A percentile compares a stretch with the other conserved stretches of the same genome.
Evolutionary conservation across 108 stramenopile species (phyloP).

Genomic region (Heterococcus sp.): DNA sequence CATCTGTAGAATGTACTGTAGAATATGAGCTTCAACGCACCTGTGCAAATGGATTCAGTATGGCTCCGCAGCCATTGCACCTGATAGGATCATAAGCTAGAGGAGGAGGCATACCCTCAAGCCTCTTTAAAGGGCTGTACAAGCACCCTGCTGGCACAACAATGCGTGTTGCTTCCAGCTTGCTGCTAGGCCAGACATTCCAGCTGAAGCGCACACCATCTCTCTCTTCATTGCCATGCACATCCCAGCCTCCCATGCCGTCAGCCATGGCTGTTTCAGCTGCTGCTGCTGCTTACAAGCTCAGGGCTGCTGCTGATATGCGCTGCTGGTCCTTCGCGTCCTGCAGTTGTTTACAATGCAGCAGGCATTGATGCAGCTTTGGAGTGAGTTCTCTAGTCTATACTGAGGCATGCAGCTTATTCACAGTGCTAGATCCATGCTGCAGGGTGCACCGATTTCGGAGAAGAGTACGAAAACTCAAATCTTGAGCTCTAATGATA

Average conservation of each 20-base stretch:
- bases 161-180: constrained; percentile 90
- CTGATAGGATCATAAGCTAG: constrained; percentile 96
- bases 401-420: too few relatives aligned
- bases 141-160: constrained; percentile 94
- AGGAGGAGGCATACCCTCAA: constrained; percentile 72
- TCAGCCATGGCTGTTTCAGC: not conserved
- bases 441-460: too few relatives aligned
- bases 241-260: constrained; percentile 34
- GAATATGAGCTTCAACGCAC: constrained; percentile 11
- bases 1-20: too few relatives aligned
- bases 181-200: constrained; percentile 89
- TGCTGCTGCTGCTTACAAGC: not conserved
- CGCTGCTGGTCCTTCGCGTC: too few relatives aligned
- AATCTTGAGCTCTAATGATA: too few relatives aligned
- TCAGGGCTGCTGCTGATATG: not conserved
- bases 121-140: constrained; percentile 89
- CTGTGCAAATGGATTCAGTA: constrained; percentile 94
- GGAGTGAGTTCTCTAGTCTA: too few relatives aligned
- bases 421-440: too few relatives aligned
- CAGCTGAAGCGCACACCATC: constrained; percentile 88
- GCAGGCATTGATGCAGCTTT: too few relatives aligned
- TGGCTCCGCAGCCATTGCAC: constrained; percentile 89
- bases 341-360: too few relatives aligned
- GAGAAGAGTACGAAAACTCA: too few relatives aligned
- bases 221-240: constrained; percentile 50